These are phyloP conservation scores for Erigeron philadelphicus DNA, from an alignment of 140 eudicot species.

Conservation along the genomic window DNA sequence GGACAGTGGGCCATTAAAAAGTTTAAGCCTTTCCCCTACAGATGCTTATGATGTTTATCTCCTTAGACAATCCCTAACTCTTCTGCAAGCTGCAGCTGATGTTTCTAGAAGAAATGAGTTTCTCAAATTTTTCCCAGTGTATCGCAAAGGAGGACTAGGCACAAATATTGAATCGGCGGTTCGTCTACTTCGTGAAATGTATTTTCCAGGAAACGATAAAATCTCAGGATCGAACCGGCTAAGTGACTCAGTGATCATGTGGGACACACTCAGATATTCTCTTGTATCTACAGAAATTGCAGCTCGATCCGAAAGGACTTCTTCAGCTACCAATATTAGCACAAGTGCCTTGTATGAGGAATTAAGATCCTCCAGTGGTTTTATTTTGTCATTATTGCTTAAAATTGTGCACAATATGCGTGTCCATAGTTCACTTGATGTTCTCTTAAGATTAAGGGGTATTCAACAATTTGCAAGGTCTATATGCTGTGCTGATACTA, in stretches of 20 bases:
- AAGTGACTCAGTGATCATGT: constrained; percentile 68
- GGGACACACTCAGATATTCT: constrained; percentile 92
- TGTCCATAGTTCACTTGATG: constrained; percentile 42
- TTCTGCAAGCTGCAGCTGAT: constrained; percentile 61
- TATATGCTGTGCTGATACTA: constrained; percentile 45
- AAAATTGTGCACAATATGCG: constrained; percentile 54
- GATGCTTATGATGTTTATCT: constrained; percentile 32
- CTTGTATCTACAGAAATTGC: constrained; percentile 83
- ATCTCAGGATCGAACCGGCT: constrained; percentile 59
- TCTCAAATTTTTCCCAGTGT: constrained; percentile 44
- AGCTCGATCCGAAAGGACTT: constrained; percentile 57
- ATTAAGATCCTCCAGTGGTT: constrained; percentile 69
- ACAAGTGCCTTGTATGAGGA: constrained; percentile 55
- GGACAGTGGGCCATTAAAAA: constrained; percentile 25
- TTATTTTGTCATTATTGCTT: constrained; percentile 68
- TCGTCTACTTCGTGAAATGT: constrained; percentile 56
- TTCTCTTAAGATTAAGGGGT: constrained; percentile 63
- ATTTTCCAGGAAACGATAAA: constrained; percentile 58
- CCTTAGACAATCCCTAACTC: constrained; percentile 55
- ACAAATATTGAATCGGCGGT: constrained; percentile 51
- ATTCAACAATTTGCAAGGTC: constrained; percentile 72
- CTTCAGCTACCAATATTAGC: constrained; percentile 50
- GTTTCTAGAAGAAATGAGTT: constrained; percentile 48
- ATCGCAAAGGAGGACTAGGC: constrained; percentile 36
- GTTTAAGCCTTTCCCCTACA: constrained; percentile 18